Conservation (phyloP, 306 rosid species). For the Cicer bijugum region DNA sequence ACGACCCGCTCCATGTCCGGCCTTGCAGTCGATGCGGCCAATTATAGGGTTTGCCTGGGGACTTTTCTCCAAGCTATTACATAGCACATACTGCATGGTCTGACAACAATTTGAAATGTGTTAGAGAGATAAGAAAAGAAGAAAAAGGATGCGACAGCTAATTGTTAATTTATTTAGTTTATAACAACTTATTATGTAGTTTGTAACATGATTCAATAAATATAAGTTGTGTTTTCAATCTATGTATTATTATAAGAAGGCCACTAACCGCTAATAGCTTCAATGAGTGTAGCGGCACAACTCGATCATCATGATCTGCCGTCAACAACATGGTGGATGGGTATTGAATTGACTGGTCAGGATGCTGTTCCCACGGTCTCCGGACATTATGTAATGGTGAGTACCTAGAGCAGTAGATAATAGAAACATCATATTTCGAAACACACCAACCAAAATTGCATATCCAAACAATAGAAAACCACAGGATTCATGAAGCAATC, state of each 20-base stretch:
- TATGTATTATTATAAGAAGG: slow-evolving; percentile 15
- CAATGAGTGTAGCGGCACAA: slow-evolving; percentile 88
- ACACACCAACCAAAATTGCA: not conserved
- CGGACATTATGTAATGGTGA: slow-evolving; percentile 91
- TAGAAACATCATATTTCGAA: slow-evolving; percentile 10
- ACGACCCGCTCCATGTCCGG: slow-evolving; percentile 80
- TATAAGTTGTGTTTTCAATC: not conserved
- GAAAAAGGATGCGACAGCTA: not conserved
- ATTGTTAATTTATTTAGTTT: slow-evolving; percentile 14
- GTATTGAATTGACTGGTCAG: slow-evolving; percentile 65
- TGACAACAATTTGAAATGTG: slow-evolving; percentile 40
- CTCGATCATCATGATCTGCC: slow-evolving; percentile 99
- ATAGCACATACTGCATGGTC: slow-evolving; percentile 81
- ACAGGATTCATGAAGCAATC: slow-evolving; percentile 25
- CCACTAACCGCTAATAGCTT: slow-evolving; percentile 86
- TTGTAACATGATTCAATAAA: slow-evolving; percentile 23
- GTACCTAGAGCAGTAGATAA: slow-evolving; percentile 61
- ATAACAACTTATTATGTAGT: slow-evolving; percentile 5
- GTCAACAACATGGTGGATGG: slow-evolving; percentile 92
- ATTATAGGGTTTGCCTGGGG: slow-evolving; percentile 88
- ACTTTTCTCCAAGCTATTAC: slow-evolving; percentile 75
- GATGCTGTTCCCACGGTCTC: slow-evolving; percentile 85
- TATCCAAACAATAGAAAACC: slow-evolving; percentile 20
- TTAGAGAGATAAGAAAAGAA: not conserved
- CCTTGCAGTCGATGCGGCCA: slow-evolving; percentile 93